Percentiles rank a stretch among this genome's conserved stretches.
Conservation (phyloP, 2,329 filamentous ascomycete species). For the Pseudocercospora fijiensis region DNA sequence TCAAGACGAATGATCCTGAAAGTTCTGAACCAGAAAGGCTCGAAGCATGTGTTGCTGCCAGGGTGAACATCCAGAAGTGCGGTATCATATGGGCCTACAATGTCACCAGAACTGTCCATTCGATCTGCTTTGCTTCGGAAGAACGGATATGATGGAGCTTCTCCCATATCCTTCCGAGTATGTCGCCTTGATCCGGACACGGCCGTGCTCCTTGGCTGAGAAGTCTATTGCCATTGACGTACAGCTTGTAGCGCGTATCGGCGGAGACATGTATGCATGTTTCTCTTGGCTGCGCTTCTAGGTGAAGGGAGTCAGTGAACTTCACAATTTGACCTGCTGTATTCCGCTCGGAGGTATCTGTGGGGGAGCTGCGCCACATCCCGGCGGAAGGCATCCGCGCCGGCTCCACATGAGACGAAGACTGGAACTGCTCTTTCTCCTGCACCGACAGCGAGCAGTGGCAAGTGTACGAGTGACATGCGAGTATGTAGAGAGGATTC, state of each 20-base stretch:
- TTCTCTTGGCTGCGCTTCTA: constrained; percentile 20
- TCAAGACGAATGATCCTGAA: constrained; percentile 41
- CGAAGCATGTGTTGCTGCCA: constrained; percentile 28
- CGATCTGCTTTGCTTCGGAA: constrained; percentile 43
- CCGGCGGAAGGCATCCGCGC: neutral
- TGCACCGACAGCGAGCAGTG: neutral
- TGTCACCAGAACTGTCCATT: constrained; percentile 35
- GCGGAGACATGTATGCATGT: constrained; percentile 40
- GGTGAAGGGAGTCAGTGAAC: constrained; percentile 34
- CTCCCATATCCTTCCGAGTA: constrained; percentile 41
- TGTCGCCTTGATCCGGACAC: constrained; percentile 26
- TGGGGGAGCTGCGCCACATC: neutral
- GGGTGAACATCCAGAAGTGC: constrained; percentile 32
- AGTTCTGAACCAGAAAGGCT: constrained; percentile 47
- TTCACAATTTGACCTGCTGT: constrained; percentile 40
- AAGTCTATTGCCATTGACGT: constrained; percentile 40
- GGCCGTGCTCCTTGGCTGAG: neutral
- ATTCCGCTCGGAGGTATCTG: constrained; percentile 36
- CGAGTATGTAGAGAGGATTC: neutral
- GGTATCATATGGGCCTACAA: constrained; percentile 44
- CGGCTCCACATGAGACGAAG: neutral
- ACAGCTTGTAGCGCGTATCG: constrained; percentile 48
- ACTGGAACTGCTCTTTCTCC: neutral
- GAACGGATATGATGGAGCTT: constrained; percentile 42
- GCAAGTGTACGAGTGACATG: neutral